Evolutionary conservation across 345 rosid species (phyloP).

Genomic region (Gossypium herbaceum): DNA sequence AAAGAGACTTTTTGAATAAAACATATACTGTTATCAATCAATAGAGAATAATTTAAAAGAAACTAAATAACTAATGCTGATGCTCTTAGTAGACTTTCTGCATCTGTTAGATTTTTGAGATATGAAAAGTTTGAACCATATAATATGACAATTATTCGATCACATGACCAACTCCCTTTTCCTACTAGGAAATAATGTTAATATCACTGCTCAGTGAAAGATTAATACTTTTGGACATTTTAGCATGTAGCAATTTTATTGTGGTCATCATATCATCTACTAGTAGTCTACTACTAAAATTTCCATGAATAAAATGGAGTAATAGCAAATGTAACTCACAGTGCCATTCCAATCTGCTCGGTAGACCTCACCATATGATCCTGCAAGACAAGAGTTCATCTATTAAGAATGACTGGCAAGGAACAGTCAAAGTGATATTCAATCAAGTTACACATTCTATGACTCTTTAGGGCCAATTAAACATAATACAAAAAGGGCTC

Average conservation of each 20-base stretch:
- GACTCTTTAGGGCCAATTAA: not conserved
- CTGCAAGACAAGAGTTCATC: conserved; percentile 37
- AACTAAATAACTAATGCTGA: not conserved
- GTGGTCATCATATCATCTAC: conserved; percentile 6
- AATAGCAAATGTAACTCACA: conserved; percentile 49
- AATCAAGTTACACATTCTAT: conserved; percentile 9
- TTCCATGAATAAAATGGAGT: not conserved
- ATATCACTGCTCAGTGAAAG: not conserved
- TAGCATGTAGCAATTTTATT: not conserved
- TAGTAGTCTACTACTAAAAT: conserved; percentile 1
- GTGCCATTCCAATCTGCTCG: conserved; percentile 92
- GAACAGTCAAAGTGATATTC: conserved; percentile 3
- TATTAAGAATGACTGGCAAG: not conserved
- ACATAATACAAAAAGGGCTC: not conserved
- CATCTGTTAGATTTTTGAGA: not conserved
- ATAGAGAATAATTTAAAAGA: not conserved
- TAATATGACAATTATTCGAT: not conserved
- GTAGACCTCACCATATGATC: conserved; percentile 95
- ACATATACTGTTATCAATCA: conserved; percentile 1
- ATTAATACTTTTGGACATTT: not conserved
- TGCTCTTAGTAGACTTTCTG: not conserved
- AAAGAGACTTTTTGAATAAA: conserved; percentile 10
- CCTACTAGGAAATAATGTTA: not conserved
- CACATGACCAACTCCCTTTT: not conserved
- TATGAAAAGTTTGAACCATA: not conserved